Base-by-base conservation (phyloP, 2,329 filamentous ascomycete genomes). In the Fusarium fracticaudum region DNA sequence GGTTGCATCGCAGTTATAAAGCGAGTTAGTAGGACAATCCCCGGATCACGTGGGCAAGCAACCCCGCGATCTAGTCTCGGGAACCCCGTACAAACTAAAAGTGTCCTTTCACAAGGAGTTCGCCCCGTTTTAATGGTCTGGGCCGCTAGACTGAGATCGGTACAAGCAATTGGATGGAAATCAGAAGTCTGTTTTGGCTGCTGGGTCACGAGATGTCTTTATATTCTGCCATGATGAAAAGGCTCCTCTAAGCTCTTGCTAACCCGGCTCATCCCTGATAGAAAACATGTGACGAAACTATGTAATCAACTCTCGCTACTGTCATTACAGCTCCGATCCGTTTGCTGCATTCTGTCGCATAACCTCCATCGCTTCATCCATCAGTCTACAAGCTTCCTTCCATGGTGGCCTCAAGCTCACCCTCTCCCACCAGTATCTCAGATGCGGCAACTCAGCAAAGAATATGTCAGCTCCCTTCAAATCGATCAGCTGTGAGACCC, bases 261-360 rank as follows among this genome's bases (percentile, higher is more conserved):
- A 18, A 8, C n/a, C 12, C n/a, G 1, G 15, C n/a, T 44, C 33
- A 35, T 35, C 33, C 14, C 14, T 15, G 6, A 35, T 15, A 35
- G 14, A 15, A 8, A 8, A 8, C 29, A 29, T 29, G 29, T 3
- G 29, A 26, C 12, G 5, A 45, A 20, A 14, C 12, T 26, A 26
- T 20, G 1, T 10, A 45, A 17, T 12, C 12, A 20, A 45, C 5
- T 14, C 1, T 45, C 12, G 0, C 9, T 13, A 7, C 18, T 47
- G 6, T 9, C 8, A 7, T 29, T 47, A 22, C 13, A 29, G 4
- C 8, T 29, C 6, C 18, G 0, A 3, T 22, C 26, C 26, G 1
- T 29, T 35, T 11, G 48, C 6, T 15, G 17, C 17, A 24, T 35
- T 51, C 4, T 24, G 2, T 1, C 31, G 8, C 31, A 51, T 51